These are phyloP conservation scores for Odontarrhena argentea DNA, from an alignment of 345 rosid genomes.

Conservation along the genomic window DNA sequence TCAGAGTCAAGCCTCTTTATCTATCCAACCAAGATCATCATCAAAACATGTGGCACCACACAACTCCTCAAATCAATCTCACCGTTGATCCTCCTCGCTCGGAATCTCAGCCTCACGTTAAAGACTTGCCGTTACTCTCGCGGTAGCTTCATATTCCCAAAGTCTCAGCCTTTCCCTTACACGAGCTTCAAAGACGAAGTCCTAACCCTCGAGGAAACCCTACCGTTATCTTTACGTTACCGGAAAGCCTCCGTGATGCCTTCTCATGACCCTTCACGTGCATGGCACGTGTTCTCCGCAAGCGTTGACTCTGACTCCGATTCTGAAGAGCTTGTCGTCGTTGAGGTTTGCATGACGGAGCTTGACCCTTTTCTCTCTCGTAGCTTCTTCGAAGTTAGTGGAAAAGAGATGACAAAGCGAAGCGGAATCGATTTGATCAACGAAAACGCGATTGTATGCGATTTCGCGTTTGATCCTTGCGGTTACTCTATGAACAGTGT, in stretches of 20 bases:
- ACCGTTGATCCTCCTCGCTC: constrained; percentile 68
- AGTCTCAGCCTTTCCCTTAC: constrained; percentile 86
- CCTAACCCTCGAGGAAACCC: constrained; percentile 55
- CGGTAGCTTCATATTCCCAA: constrained; percentile 90
- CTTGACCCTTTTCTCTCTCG: constrained; percentile 64
- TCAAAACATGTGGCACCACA: constrained; percentile 99
- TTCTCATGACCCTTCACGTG: constrained; percentile 59
- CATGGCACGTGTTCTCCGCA: constrained; percentile 92
- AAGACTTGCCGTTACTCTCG: constrained; percentile 73
- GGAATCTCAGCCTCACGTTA: constrained; percentile 60
- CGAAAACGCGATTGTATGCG: constrained; percentile 70
- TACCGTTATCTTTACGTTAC: constrained; percentile 59
- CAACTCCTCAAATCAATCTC: constrained; percentile 89
- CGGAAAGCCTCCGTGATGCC: constrained; percentile 78
- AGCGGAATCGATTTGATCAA: constrained; percentile 71
- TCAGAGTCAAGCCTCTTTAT: constrained; percentile 96
- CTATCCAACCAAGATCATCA: constrained; percentile 90
- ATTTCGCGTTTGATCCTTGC: constrained; percentile 94
- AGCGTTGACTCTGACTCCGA: constrained; percentile 43
- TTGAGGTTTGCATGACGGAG: constrained; percentile 97
- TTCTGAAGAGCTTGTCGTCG: constrained; percentile 30
- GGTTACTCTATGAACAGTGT: constrained; percentile 99
- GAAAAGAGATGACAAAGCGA: constrained; percentile 70
- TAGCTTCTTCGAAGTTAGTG: constrained; percentile 56
- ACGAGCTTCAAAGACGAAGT: constrained; percentile 84